Evolutionary conservation across 352 stramenopile species (phyloP).

Genomic region (Globisporangium rhizosaccharum): DNA sequence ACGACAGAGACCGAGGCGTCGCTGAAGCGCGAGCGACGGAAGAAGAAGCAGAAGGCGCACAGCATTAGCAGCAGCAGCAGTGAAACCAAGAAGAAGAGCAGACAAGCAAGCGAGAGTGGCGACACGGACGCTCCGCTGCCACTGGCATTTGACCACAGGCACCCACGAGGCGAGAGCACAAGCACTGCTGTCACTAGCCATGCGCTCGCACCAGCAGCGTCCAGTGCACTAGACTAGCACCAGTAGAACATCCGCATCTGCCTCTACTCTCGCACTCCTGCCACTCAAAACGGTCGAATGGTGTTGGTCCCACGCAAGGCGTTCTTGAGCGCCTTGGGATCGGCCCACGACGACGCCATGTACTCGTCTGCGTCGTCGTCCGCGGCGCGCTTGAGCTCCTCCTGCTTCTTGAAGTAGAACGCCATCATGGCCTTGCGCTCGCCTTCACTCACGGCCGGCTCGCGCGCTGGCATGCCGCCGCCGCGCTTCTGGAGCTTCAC

Average conservation of each 20-base stretch:
- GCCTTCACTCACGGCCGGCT: conserved; percentile 88
- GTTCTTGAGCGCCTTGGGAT: conserved; percentile 92
- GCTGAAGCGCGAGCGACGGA: conserved; percentile 3
- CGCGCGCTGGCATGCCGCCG: conserved; percentile 76
- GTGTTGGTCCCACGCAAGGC: conserved; percentile 85
- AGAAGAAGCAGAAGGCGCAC: conserved; percentile 8
- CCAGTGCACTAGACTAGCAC: neutral
- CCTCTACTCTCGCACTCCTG: neutral
- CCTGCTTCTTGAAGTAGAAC: conserved; percentile 92
- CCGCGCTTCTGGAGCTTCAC: conserved; percentile 90
- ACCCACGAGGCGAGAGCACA: neutral
- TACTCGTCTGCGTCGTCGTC: conserved; percentile 94
- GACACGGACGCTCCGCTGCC: neutral
- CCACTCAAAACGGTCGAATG: conserved; percentile 70
- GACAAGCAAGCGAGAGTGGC: neutral
- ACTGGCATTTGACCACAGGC: no score
- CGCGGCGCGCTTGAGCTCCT: conserved; percentile 78
- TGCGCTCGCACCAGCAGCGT: no score
- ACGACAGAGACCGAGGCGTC: neutral
- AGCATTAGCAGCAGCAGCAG: conserved; percentile 7
- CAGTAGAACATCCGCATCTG: no score
- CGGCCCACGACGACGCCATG: conserved; percentile 90
- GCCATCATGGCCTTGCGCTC: conserved; percentile 97
- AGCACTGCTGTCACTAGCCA: no score
- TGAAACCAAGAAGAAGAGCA: neutral